Base-by-base conservation (phyloP, 306 rosid genomes). In the Pyrus communis region DNA sequence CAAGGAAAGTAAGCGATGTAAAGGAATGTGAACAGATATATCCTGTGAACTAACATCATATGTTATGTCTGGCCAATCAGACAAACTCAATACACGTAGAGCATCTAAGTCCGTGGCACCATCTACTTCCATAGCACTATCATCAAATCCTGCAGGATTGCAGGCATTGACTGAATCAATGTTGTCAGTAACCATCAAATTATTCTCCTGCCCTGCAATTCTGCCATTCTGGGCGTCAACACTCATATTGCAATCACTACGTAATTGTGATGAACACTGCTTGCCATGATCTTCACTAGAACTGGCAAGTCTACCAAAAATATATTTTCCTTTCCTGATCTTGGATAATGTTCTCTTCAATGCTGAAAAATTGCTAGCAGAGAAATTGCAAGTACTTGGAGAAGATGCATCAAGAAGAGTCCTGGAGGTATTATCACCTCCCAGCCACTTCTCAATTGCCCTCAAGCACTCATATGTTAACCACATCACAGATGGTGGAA, bases 11-110 rank as follows among this genome's bases (percentile, higher is more conserved):
- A 96, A 83, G 42, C 98, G 89, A 80, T 96, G 99, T 70, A 96
- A 87, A 2, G 97, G 98, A 77, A 87, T 82, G 87, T 96, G 99
- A 77, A 91, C 79, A 58, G 98, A 96, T 77, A 96, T 81, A 73
- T 91, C 96, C 84, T 90, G 97, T 1, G 80, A 89, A 80, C 97
- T 96, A 84, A 89, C 97, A 86, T 96, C 93, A 81, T 89, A 91
- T 35, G 73, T 80, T 87, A 92, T 93, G 28, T 87, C 87, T 27
- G 97, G 97, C 99, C 99, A 96, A 82, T 88, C 93, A 63, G 97
- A 76, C 71, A 66, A 84, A 82, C 93, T 89, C 70, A 96, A 82
- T 80, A 84, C 71, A 69, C 70, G 89, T 11, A 87, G 81, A 67
- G 86, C 85, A 76, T 86, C 94, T 55, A 80, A 58, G 67, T 84